Percentiles rank a stretch among this genome's conserved stretches.
These are phyloP conservation scores for Lasiosphaeria ovina DNA, from an alignment of 495 filamentous ascomycete species.

Conservation along the genomic window DNA sequence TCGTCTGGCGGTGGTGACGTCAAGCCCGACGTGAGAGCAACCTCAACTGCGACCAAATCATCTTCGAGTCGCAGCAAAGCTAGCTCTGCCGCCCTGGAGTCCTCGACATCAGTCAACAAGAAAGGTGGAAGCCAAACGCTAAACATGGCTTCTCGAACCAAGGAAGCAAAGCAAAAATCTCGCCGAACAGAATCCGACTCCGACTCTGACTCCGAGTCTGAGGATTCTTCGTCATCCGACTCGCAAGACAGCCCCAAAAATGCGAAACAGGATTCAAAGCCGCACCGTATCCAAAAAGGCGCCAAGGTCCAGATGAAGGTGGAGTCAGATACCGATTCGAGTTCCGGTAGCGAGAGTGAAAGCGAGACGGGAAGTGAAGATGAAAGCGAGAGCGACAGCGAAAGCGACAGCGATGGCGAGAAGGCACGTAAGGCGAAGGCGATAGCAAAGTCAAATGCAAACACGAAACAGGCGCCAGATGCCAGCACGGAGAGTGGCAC, in stretches of 20 bases:
- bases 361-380: conserved; percentile 28
- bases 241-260: conserved; percentile 16
- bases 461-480: background rate
- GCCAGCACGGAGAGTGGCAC: background rate
- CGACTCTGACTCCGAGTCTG: conserved; percentile 23
- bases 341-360: conserved; percentile 22
- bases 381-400: conserved; percentile 16
- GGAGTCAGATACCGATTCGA: conserved; percentile 14
- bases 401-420: conserved; percentile 28
- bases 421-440: conserved; percentile 11
- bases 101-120: background rate
- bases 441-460: conserved; percentile 5
- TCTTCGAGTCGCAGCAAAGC: conserved; percentile 15
- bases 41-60: conserved; percentile 12
- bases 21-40: conserved; percentile 10
- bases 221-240: background rate
- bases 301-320: conserved; percentile 14
- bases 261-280: conserved; percentile 2
- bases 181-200: background rate
- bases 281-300: conserved; percentile 1
- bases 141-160: conserved; percentile 9
- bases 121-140: background rate
- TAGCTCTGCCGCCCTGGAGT: background rate
- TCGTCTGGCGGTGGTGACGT: conserved; percentile 3
- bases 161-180: conserved; percentile 14